A percentile compares a stretch with the other conserved stretches of the same genome.
These are phyloP conservation scores for Hypoxylon rickii DNA, from an alignment of 495 filamentous ascomycete genomes.

Conservation along the genomic window DNA sequence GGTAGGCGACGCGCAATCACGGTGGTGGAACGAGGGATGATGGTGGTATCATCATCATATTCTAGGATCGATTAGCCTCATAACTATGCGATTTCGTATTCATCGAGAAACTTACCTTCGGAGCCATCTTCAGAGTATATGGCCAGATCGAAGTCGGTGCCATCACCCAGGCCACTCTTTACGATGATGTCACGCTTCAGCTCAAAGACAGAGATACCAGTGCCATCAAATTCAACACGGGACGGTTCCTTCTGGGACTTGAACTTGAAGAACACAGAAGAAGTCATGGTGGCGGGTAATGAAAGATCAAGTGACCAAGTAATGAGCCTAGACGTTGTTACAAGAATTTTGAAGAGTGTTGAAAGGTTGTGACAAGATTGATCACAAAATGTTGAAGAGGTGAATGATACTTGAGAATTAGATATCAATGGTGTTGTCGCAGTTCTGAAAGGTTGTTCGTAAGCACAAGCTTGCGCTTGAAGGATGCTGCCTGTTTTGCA, in stretches of 20 bases:
- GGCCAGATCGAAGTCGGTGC: conserved; percentile 92
- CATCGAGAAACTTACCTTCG: conserved; percentile 71
- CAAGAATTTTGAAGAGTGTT: conserved; percentile 9
- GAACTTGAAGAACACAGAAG: conserved; percentile 99
- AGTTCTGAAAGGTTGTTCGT: conserved; percentile 22
- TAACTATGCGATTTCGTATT: not conserved
- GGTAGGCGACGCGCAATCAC: conserved; percentile 90
- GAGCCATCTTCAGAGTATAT: conserved; percentile 89
- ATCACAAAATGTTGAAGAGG: conserved; percentile 3
- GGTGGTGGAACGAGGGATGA: conserved; percentile 91
- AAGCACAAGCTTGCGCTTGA: conserved; percentile 17
- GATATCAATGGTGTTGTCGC: conserved; percentile 32
- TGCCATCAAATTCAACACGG: conserved; percentile 94
- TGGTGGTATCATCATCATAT: conserved; percentile 94
- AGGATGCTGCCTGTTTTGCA: conserved; percentile 36
- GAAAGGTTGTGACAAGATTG: conserved; percentile 4
- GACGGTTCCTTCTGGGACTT: conserved; percentile 97
- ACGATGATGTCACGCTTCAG: conserved; percentile 97
- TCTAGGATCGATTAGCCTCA: conserved; percentile 57
- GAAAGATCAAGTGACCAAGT: too few relatives aligned
- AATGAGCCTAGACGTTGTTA: conserved; percentile 24
- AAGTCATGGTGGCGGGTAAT: conserved; percentile 78
- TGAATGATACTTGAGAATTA: conserved; percentile 42
- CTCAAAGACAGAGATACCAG: conserved; percentile 97
- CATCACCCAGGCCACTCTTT: conserved; percentile 89